phyloP scores from a whole-genome alignment of 306 rosid species.

The Ammopiptanthus mongolicus region DNA sequence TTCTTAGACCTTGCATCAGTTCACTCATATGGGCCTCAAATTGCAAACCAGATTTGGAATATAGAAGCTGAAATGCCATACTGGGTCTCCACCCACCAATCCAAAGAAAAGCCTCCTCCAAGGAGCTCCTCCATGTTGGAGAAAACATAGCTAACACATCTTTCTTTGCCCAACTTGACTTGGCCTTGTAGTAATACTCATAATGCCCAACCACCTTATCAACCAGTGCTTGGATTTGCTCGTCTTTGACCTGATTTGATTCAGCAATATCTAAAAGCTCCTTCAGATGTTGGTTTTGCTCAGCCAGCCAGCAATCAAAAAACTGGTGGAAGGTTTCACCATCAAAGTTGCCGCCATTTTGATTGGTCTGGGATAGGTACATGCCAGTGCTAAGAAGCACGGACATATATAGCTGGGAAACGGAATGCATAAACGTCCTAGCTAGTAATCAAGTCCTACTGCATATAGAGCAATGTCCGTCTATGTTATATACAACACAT shows the following conservation, averaged over 20 bases:
- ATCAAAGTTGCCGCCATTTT: background rate
- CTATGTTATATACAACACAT: background rate
- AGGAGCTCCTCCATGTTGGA: slow-evolving; percentile 46
- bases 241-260: slow-evolving; percentile 9
- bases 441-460: background rate
- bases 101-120: slow-evolving; percentile 66
- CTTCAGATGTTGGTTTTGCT: slow-evolving; percentile 40
- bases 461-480: background rate
- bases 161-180: slow-evolving; percentile 28
- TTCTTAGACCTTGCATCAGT: slow-evolving; percentile 22
- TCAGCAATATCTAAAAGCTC: slow-evolving; percentile 29
- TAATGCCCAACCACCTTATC: slow-evolving; percentile 36
- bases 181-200: slow-evolving; percentile 39
- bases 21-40: slow-evolving; percentile 30
- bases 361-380: background rate
- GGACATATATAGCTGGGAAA: slow-evolving; percentile 1
- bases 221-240: slow-evolving; percentile 12
- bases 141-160: slow-evolving; percentile 40
- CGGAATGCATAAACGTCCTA: background rate
- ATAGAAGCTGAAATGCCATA: slow-evolving; percentile 55
- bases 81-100: slow-evolving; percentile 77
- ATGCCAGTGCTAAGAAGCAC: background rate
- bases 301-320: slow-evolving; percentile 41
- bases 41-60: slow-evolving; percentile 56
- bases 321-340: slow-evolving; percentile 36